Base-by-base conservation (phyloP, 345 rosid species). In the Bretschneidera sinensis region DNA sequence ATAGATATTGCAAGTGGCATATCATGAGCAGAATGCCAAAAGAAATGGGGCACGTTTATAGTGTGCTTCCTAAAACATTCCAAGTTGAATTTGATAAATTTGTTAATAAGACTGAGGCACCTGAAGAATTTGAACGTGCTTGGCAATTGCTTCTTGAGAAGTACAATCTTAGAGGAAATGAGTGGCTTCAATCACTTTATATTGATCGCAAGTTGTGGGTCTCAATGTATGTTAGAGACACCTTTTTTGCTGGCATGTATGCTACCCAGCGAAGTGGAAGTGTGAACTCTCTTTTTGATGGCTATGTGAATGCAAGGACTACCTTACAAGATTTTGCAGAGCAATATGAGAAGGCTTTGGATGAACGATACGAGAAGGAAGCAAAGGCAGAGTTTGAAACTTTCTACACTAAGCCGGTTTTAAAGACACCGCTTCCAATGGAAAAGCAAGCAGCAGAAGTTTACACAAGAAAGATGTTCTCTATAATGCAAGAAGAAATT, bases 271-370 rank as follows among this genome's bases (percentile, higher is more conserved):
- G 21, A 62, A 69, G 64, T 52, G 65, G 14, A 25, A 59, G 60
- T 66, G 71, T 76, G 57, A 76, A 52, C 58, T 69, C 81, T 17
- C 66, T 69, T 63, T 76, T 76, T 69, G 70, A 76, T 55, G 81
- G 69, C 34, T 72, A 65, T 63, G 72, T 59, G 43, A 62, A 54
- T 50, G 69, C 77, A 20, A 39, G 70, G 64, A 66, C 77, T 31
- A 54, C 66, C 22, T 54, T 72, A 48, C 61, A 61, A 47, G 66
- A 68, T 54, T 72, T 65, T 45, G 74, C 63, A 6, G 66, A 65
- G 66, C 77, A 65, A 53, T 72, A 72, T 49, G 60, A 59, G 66
- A 61, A 56, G 61, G 77, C 77, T 59, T 61, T 76, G 63, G 62
- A 65, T 49, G 62, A 59, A 31, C 51, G 61, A 13, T 50, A 48